phyloP scores from a whole-genome alignment of 2,329 filamentous ascomycete genomes.

The Colletotrichum salicis region DNA sequence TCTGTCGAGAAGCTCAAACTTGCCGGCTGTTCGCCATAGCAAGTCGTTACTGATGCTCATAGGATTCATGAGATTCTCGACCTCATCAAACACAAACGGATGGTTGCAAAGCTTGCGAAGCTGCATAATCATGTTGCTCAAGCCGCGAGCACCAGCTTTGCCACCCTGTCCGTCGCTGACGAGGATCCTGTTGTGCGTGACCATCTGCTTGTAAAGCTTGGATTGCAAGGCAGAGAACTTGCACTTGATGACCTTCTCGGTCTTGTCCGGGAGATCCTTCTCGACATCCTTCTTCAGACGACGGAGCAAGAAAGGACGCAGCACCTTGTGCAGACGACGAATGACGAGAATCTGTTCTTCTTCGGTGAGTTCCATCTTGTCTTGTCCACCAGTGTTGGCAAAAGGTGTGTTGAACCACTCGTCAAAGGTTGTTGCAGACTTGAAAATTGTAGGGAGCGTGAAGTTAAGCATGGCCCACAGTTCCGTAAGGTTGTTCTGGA shows the following conservation, averaged over 20 bases:
- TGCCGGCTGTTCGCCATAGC: constrained; percentile 94
- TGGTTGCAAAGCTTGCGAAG: constrained; percentile 98
- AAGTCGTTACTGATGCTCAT: constrained; percentile 88
- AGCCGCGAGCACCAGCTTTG: constrained; percentile 90
- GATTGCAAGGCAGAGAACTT: constrained; percentile 95
- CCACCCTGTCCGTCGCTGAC: constrained; percentile 96
- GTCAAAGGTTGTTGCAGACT: constrained; percentile 97
- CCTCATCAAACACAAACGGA: constrained; percentile 97
- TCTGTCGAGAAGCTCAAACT: constrained; percentile 95
- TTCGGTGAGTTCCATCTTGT: constrained; percentile 99
- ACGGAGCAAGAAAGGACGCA: constrained; percentile 95
- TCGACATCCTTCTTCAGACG: constrained; percentile 99
- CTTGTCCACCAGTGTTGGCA: constrained; percentile 95
- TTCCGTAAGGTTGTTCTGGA: constrained; percentile 97
- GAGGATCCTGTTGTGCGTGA: constrained; percentile 92
- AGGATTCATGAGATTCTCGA: constrained; percentile 98
- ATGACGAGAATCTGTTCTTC: constrained; percentile 99
- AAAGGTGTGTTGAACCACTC: constrained; percentile 99
- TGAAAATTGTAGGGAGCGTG: constrained; percentile 97
- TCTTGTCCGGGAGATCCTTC: constrained; percentile 98
- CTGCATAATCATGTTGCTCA: constrained; percentile 99
- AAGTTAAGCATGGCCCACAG: constrained; percentile 99
- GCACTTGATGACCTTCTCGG: constrained; percentile 99
- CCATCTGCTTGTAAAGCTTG: constrained; percentile 96
- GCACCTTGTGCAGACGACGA: constrained; percentile 96